Evolutionary conservation across 108 stramenopile genomes (phyloP).

Genomic region (Nitzschia sp.): DNA sequence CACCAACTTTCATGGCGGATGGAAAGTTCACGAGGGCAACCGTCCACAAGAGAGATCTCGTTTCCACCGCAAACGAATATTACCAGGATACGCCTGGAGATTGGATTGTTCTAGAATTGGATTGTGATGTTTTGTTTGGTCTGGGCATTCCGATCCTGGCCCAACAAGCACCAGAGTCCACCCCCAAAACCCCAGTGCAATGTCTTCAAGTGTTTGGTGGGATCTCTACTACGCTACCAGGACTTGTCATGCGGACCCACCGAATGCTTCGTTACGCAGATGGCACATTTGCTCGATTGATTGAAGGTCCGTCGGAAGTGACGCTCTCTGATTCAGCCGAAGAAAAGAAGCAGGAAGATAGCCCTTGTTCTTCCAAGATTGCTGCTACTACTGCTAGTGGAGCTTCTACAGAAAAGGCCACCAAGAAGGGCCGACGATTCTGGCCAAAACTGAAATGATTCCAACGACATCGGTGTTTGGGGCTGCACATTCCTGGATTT

Average conservation of each 20-base stretch:
- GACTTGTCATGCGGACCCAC: conserved; percentile 16
- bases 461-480: background rate
- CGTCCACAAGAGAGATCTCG: conserved; percentile 30
- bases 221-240: conserved; percentile 25
- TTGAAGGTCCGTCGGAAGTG: background rate
- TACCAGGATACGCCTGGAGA: conserved; percentile 31
- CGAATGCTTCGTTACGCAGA: conserved; percentile 6
- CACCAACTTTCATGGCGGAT: conserved; percentile 44
- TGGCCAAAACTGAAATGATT: background rate
- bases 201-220: conserved; percentile 40
- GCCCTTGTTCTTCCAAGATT: background rate
- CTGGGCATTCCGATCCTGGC: conserved; percentile 32
- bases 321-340: background rate
- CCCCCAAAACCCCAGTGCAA: conserved; percentile 11
- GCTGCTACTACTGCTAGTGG: too few species aligned
- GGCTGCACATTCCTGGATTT: too few species aligned
- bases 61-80: conserved; percentile 43
- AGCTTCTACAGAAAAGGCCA: background rate
- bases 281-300: conserved; percentile 3
- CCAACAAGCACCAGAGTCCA: conserved; percentile 22
- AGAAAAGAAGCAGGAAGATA: background rate
- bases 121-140: conserved; percentile 19
- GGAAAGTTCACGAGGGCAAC: conserved; percentile 50
- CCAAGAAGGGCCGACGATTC: background rate
- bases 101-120: conserved; percentile 46